Base-by-base conservation (phyloP, 1,284 basidiomycete genomes). In the Ganoderma resinaceum region DNA sequence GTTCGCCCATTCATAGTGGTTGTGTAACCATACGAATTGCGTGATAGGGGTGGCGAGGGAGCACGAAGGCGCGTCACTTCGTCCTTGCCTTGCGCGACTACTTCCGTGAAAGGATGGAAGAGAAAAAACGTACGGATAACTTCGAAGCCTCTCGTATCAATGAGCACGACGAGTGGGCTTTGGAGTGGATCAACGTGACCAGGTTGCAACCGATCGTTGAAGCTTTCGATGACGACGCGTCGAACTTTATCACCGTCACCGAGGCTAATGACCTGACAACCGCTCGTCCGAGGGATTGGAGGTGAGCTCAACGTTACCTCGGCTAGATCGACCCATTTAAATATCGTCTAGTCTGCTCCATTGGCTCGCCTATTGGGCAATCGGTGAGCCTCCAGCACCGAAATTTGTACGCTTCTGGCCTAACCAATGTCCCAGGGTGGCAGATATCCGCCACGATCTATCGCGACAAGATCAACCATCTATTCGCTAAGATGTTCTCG, bases 191-290 rank as follows among this genome's bases (percentile, higher is more conserved):
- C 66, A 83, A 80, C 55, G 72, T 82, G 14, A 76, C 76, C 6
- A 80, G 82, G 62, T 72, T 85, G 6, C 85, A 84, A 66, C 79
- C 82, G 1, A 82, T 86, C 62, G 69, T 78, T 23, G 85, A 87
- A 68, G 85, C 85, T 0, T 80, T 86, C 26, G 85, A 86, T 66
- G 84, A 87, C 59, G 86, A 87, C 66, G 83, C 81, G 0, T 84
- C 84, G 0, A 84, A 85, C 0, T 86, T 81, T 60, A 77, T 84
- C 37, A 85, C 82, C 18, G 76, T 87, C 12, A 78, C 80, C 8
- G 85, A 87, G 68, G 68, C 69, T 2, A 73, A 73, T 29, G 42
- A 65, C 2, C 62, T 73, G 29, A 66, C 68, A 29, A 59, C 61
- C 0, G 46, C 66, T 6, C 66, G 72, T 2, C 70, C 70, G 0